Evolutionary conservation across 2,329 filamentous ascomycete genomes (phyloP).

Genomic region (Botryotinia globosa): DNA sequence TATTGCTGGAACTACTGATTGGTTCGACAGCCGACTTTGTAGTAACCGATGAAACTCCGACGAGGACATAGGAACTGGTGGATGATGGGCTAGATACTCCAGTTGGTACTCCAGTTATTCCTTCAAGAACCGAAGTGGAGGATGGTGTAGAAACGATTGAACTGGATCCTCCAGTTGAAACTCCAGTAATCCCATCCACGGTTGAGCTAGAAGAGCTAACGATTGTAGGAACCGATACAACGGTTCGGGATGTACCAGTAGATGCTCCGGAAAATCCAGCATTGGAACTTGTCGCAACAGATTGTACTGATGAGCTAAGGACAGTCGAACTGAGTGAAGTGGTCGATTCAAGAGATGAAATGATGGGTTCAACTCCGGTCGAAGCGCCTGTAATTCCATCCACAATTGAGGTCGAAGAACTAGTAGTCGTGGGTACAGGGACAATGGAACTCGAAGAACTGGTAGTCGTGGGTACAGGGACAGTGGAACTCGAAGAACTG

Average conservation of each 20-base stretch:
- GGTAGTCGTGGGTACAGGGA: not conserved
- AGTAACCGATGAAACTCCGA: slow-evolving; percentile 2
- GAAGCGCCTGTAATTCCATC: not conserved
- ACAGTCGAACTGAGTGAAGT: not conserved
- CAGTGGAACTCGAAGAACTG: too few species aligned
- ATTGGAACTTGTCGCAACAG: not conserved
- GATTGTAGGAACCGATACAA: not conserved
- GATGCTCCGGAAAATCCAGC: slow-evolving; percentile 6
- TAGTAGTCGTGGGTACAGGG: not conserved
- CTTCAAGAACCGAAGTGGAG: not conserved
- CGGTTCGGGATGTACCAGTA: slow-evolving; percentile 11
- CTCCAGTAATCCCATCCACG: not conserved
- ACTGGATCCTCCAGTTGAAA: not conserved
- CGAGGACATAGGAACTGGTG: slow-evolving; percentile 9
- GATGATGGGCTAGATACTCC: not conserved
- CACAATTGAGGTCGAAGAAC: not conserved
- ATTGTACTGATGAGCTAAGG: not conserved
- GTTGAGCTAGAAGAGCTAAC: not conserved
- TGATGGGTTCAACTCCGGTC: not conserved
- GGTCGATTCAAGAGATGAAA: not conserved
- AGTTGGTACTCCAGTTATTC: not conserved
- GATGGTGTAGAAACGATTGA: not conserved
- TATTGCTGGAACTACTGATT: not conserved
- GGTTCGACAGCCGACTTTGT: not conserved
- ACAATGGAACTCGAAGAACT: not conserved